Conservation (phyloP, 306 rosid genomes). For the Cucurbita pepo region DNA sequence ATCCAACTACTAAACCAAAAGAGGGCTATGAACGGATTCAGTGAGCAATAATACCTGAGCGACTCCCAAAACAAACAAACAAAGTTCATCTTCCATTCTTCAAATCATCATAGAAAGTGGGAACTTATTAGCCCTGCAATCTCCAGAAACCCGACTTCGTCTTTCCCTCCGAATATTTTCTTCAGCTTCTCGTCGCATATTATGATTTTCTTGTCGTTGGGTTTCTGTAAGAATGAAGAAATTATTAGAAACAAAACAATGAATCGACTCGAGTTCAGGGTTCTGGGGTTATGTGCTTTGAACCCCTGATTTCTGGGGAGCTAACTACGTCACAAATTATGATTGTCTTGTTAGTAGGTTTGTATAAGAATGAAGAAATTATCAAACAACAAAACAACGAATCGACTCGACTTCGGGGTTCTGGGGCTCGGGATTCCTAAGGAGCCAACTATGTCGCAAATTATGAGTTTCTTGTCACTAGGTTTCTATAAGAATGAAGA, state of each 20-base stretch:
- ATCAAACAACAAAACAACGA: background rate
- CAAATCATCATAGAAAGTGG: slow-evolving; percentile 50
- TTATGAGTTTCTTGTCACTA: slow-evolving; percentile 51
- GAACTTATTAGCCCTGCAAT: slow-evolving; percentile 76
- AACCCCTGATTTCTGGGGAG: background rate
- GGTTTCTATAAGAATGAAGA: slow-evolving; percentile 37
- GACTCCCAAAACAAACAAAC: background rate
- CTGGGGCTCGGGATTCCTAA: background rate
- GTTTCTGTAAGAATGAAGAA: slow-evolving; percentile 32
- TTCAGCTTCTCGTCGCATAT: slow-evolving; percentile 82
- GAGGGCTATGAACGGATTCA: background rate
- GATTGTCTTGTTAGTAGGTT: slow-evolving; percentile 61
- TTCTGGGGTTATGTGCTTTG: background rate
- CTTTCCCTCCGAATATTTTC: slow-evolving; percentile 65
- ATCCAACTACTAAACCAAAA: background rate
- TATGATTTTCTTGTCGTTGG: slow-evolving; percentile 60
- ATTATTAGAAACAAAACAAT: background rate
- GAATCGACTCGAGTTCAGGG: background rate
- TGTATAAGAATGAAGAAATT: slow-evolving; percentile 19
- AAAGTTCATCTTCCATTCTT: background rate
- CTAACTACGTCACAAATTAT: slow-evolving; percentile 25
- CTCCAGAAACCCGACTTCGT: slow-evolving; percentile 69
- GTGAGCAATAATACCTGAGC: background rate
- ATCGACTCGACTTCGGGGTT: background rate
- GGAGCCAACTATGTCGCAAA: slow-evolving; percentile 16